Evolutionary conservation across 768 basidiomycete genomes (phyloP), one percentile per base, ranked within the genome.

Genomic region (Kwoniella botswanensis): DNA sequence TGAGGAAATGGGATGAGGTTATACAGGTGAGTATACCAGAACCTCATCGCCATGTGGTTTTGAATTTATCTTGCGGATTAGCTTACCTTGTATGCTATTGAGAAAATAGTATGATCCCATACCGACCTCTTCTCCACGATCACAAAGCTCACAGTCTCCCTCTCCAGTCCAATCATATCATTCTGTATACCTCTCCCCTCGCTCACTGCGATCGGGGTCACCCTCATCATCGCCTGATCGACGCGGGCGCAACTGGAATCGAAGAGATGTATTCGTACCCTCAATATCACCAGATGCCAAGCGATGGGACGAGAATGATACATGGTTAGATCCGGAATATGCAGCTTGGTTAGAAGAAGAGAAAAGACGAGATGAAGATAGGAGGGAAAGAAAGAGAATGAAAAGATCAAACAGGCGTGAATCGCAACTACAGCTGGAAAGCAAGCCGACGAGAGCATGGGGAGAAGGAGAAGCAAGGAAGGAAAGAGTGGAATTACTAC

Each of bases 1-100:
- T 97, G 24, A 88, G 89, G 63, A 86, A 88, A 12, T 98, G 95
- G 79, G 94, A 98, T 81, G 86, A 86, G 15, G 87, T 88, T 5
- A 92, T 89, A 15, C 94, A 97, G 88, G 94, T 92, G 75, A 72
- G 81, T 76, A 6, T 18, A 15, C 22, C 26, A 3, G 7, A 35
- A 35, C 6, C 56, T 26, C 29, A 12, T 4, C 18, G 17, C 61
- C 4, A 35, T 35, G 7, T 35, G 35, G 35, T 35, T 35, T 6
- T 35, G 7, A 35, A 35, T 35, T 35, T 62, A n/a, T 29, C 7
- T 57, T 24, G n/a, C 15, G 50, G 56, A 21, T 41, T 56, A 42
- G 13, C 56, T 10, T 22, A 12, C 42, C 21, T 2, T 62, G 18
- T 15, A 24, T 29, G 35, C 6, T 55, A 5, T 35, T 11, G 54